Percentiles rank a stretch among this genome's conserved stretches.
Conservation (phyloP, 108 stramenopile genomes). For the Discostella pseudostelligera region DNA sequence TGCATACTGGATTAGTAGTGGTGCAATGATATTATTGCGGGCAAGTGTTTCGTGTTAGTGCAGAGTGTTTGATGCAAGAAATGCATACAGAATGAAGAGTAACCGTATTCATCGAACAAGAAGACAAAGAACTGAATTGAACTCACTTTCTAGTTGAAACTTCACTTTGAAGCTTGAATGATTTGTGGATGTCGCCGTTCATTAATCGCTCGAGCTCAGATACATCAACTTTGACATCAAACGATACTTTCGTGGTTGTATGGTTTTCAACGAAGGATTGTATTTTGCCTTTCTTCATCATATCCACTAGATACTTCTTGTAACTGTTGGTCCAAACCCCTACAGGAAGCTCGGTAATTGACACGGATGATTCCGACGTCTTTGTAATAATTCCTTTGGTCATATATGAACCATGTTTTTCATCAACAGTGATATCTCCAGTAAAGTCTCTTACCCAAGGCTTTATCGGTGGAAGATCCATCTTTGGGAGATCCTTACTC, state of each 20-base stretch:
- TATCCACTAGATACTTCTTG: slow-evolving; percentile 62
- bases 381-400: slow-evolving; percentile 53
- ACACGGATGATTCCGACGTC: slow-evolving; percentile 46
- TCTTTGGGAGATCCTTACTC: too few relatives aligned
- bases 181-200: slow-evolving; percentile 55
- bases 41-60: too few relatives aligned
- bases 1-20: slow-evolving; percentile 61
- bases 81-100: too few relatives aligned
- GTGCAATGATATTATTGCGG: too few relatives aligned
- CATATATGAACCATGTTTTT: slow-evolving; percentile 40
- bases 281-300: slow-evolving; percentile 66
- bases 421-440: slow-evolving; percentile 54
- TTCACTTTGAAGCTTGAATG: slow-evolving; percentile 63
- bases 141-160: slow-evolving; percentile 61
- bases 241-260: slow-evolving; percentile 80
- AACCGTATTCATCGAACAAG: too few relatives aligned
- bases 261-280: slow-evolving; percentile 77
- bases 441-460: slow-evolving; percentile 73
- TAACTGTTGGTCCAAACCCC: slow-evolving; percentile 87
- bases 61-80: too few relatives aligned
- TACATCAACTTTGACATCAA: slow-evolving; percentile 59
- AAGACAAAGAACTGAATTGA: too few relatives aligned
- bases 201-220: slow-evolving; percentile 51
- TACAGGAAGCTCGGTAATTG: slow-evolving; percentile 87
- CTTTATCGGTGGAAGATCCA: slow-evolving; percentile 45